Evolutionary conservation across 192 early-diverging fungal species (phyloP).

Genomic region (Rhizoclosmatium sp.): DNA sequence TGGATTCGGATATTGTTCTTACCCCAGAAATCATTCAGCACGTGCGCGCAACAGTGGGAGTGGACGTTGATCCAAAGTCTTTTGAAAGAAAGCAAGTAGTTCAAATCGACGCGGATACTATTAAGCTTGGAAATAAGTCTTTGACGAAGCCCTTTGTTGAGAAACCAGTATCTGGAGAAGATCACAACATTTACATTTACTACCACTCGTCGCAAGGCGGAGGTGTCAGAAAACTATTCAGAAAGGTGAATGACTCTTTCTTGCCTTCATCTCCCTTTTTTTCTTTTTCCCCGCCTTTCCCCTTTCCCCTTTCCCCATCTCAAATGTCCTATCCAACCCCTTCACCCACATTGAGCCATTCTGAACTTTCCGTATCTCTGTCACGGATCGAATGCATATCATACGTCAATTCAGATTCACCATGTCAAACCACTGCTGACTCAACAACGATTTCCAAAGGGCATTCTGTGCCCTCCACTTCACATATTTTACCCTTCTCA

Average conservation of each 20-base stretch:
- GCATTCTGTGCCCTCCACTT: too few species aligned
- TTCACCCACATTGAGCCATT: neutral
- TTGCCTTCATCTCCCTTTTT: neutral
- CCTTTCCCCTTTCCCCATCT: too few species aligned
- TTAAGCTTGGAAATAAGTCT: constrained; percentile 69
- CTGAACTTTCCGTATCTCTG: neutral
- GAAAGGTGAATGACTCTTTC: constrained; percentile 39
- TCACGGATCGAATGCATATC: neutral
- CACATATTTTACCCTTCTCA: too few species aligned
- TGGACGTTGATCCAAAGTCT: constrained; percentile 23
- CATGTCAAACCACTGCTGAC: too few species aligned
- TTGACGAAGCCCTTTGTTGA: constrained; percentile 96
- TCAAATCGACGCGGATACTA: constrained; percentile 48
- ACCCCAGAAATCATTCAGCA: constrained; percentile 22
- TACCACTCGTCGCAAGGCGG: constrained; percentile 84
- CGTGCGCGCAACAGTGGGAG: constrained; percentile 23
- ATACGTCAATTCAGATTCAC: neutral
- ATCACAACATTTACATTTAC: constrained; percentile 98
- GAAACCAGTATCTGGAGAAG: constrained; percentile 94
- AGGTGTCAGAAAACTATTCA: constrained; percentile 53
- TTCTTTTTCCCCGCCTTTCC: neutral
- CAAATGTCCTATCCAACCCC: too few species aligned
- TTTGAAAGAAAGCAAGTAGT: neutral
- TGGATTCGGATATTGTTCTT: constrained; percentile 2
- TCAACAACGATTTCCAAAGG: too few species aligned